Evolutionary conservation across 1,284 basidiomycete genomes (phyloP), one percentile per base, ranked within the genome.

Genomic region (Heterobasidion annosum): DNA sequence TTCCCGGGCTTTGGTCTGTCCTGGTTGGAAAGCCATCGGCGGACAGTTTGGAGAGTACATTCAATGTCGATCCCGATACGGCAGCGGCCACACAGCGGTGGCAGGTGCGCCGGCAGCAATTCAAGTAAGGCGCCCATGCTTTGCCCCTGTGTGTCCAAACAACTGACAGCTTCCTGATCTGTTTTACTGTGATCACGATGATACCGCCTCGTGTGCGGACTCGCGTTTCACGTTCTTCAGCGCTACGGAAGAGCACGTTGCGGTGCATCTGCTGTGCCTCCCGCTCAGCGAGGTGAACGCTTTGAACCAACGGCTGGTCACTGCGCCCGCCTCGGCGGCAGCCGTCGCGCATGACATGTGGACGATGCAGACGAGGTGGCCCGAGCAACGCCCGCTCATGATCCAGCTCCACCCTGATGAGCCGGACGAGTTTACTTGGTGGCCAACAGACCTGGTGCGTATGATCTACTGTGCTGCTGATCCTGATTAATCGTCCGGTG

Each of bases 331-430:
- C 16, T 32, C 48, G 18, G 61, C 67, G 13, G 66, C 63, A 51
- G 67, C 65, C 1, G 52, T 75, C 18, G 65, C 71, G 6, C 56
- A 58, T 7, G 66, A 65, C 25, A 54, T 77, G 16, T 63, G 66
- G 54, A 56, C 61, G 9, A 62, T 76, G 8, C 54, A 65, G 55
- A 69, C 71, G n/a, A 58, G 61, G 44, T 82, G 81, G 81, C 81
- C 81, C 32, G 47, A 59, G 4, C 60, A 63, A 46, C 78, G 77
- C 8, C 12, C 70, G 50, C 65, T 82, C 25, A 65, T 81, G 19
- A 62, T 82, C 15, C 65, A 73, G 50, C 58, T 79, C 43, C 78
- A 80, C 58, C 57, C 63, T 25, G 65, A 63, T 2, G 56, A 58
- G 15, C 55, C 55, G 8, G 59, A 58, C 49, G 65, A 65, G 32